A percentile compares a stretch with the other conserved stretches of the same genome.
Evolutionary conservation across 1,139 yeast species (phyloP).

Genomic region (Candida tetrigidarum): DNA sequence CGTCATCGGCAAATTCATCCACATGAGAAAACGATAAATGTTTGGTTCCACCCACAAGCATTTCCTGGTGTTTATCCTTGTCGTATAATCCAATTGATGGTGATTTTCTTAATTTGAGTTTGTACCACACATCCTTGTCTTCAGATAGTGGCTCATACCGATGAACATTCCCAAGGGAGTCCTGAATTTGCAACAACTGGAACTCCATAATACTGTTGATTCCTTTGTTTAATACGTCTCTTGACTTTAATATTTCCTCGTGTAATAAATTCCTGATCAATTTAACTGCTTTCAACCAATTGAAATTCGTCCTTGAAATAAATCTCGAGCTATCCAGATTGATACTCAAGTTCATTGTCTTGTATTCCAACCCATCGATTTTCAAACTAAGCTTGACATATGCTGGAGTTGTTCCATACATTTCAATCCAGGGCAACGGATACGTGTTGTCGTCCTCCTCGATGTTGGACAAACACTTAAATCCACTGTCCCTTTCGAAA

Average conservation of each 20-base stretch:
- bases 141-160: slow-evolving; percentile 54
- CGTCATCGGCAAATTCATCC: slow-evolving; percentile 27
- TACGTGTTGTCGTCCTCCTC: slow-evolving; percentile 54
- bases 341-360: slow-evolving; percentile 25
- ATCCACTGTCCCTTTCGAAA: slow-evolving; percentile 27
- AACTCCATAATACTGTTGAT: slow-evolving; percentile 64
- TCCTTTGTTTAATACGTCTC: slow-evolving; percentile 30
- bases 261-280: slow-evolving; percentile 40
- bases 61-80: slow-evolving; percentile 37
- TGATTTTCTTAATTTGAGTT: slow-evolving; percentile 65
- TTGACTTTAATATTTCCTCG: slow-evolving; percentile 35
- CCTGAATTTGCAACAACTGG: slow-evolving; percentile 67
- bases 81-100: slow-evolving; percentile 52
- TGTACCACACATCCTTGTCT: slow-evolving; percentile 52
- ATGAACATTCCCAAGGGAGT: slow-evolving; percentile 73
- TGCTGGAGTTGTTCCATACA: slow-evolving; percentile 79
- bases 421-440: slow-evolving; percentile 53
- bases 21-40: slow-evolving; percentile 29
- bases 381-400: slow-evolving; percentile 62
- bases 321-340: slow-evolving; percentile 20
- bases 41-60: slow-evolving; percentile 46
- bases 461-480: slow-evolving; percentile 58
- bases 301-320: slow-evolving; percentile 18
- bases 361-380: slow-evolving; percentile 48
- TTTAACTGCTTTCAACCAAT: slow-evolving; percentile 28